Percentiles rank a stretch among this genome's conserved stretches.
Evolutionary conservation across 148 eudicot genomes (phyloP).

Genomic region (Rheum nobile): DNA sequence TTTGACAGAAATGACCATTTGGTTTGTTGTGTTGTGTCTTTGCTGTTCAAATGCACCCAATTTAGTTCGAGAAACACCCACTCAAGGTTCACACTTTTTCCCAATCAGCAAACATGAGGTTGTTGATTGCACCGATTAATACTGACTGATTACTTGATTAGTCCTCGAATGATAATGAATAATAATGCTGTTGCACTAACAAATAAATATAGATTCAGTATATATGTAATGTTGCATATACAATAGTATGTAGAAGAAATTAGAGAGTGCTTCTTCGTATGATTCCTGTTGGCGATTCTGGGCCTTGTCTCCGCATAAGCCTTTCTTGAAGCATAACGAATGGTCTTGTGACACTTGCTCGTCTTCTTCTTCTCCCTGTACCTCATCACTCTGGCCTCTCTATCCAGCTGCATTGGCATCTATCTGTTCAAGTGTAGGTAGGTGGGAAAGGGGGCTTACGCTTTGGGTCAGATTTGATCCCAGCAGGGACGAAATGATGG

Average conservation of each 20-base stretch:
- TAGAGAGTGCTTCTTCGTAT: too few relatives aligned
- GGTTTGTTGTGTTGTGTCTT: background rate
- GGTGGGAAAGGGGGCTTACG: conserved; percentile 38
- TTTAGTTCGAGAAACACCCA: too few relatives aligned
- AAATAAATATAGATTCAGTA: background rate
- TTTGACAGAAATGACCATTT: background rate
- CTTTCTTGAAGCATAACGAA: conserved; percentile 92
- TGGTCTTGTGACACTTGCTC: conserved; percentile 85
- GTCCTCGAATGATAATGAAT: too few relatives aligned
- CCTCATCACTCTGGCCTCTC: conserved; percentile 84
- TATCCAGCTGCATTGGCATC: conserved; percentile 62
- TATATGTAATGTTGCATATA: background rate
- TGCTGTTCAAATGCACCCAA: background rate
- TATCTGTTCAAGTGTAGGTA: conserved; percentile 44
- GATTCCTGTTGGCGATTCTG: too few relatives aligned
- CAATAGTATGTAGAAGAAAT: background rate
- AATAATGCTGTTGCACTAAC: background rate
- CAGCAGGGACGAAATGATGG: conserved; percentile 9
- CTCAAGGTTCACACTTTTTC: too few relatives aligned
- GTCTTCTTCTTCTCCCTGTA: conserved; percentile 91
- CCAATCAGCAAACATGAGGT: too few relatives aligned
- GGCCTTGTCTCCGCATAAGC: conserved; percentile 98
- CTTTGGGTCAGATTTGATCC: conserved; percentile 41
- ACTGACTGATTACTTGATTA: background rate
- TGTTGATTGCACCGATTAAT: too few relatives aligned